A percentile compares a stretch with the other conserved stretches of the same genome.
These are phyloP conservation scores for Trametes pubescens DNA, from an alignment of 1,284 basidiomycete species.

Conservation along the genomic window DNA sequence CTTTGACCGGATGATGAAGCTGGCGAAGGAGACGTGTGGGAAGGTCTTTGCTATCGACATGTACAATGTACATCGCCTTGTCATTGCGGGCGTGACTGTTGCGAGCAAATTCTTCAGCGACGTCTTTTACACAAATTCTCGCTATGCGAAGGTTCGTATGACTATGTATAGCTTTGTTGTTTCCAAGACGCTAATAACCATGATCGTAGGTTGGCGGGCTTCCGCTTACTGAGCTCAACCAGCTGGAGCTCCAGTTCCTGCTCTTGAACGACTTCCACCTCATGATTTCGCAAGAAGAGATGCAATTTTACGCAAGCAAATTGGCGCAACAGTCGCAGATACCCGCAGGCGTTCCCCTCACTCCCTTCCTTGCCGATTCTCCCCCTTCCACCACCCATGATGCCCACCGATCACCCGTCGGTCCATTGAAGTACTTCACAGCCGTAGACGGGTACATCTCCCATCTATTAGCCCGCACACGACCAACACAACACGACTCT, in stretches of 20 bases:
- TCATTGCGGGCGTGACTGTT: conserved; percentile 97
- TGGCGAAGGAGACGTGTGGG: conserved; percentile 70
- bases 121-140: conserved; percentile 99
- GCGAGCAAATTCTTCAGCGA: conserved; percentile 99
- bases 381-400: conserved; percentile 40
- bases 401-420: conserved; percentile 39
- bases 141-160: conserved; percentile 91
- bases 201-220: conserved; percentile 86
- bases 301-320: conserved; percentile 95
- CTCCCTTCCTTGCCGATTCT: conserved; percentile 38
- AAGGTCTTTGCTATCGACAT: conserved; percentile 94
- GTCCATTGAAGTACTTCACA: conserved; percentile 60
- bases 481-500: conserved; percentile 18
- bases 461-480: conserved; percentile 39
- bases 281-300: conserved; percentile 88
- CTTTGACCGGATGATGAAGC: conserved; percentile 90
- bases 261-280: conserved; percentile 95
- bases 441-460: conserved; percentile 59
- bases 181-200: conserved; percentile 9
- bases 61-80: conserved; percentile 93
- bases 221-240: conserved; percentile 93
- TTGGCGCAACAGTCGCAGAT: conserved; percentile 72
- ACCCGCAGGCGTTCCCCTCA: conserved; percentile 40
- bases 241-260: conserved; percentile 96
- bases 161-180: not conserved